phyloP scores from a whole-genome alignment of 305 asterid genomes.

The Solanum hybrid region DNA sequence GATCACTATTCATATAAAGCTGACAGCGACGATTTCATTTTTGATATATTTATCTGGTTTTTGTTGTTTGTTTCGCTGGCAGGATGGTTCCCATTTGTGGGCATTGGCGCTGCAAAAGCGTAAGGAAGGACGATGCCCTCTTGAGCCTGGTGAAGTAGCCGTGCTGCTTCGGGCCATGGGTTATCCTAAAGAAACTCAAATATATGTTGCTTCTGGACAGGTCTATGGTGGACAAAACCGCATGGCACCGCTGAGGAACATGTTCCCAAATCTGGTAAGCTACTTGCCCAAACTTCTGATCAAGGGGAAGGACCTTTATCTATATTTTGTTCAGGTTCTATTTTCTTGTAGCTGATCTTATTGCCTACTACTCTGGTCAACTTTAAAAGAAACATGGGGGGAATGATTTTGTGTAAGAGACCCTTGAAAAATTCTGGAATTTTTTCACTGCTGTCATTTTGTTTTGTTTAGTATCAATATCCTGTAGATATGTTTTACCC shows the following conservation, averaged over 20 bases:
- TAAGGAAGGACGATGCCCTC: constrained; percentile 99
- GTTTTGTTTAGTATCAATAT: neutral
- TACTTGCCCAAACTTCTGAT: constrained; percentile 3
- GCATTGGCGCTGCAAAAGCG: constrained; percentile 88
- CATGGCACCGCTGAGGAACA: constrained; percentile 96
- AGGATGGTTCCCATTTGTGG: constrained; percentile 99
- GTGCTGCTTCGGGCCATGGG: constrained; percentile 99
- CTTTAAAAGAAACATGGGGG: neutral
- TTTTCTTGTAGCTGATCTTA: constrained; percentile 2
- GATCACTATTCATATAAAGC: neutral
- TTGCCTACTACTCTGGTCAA: neutral
- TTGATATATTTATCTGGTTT: constrained; percentile 4
- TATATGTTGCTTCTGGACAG: constrained; percentile 97
- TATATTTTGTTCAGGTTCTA: neutral
- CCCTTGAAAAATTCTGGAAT: neutral
- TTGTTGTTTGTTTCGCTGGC: constrained; percentile 17
- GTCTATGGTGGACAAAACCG: constrained; percentile 98
- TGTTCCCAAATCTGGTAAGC: constrained; percentile 98
- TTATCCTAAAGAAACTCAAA: constrained; percentile 91
- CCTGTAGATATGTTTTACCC: neutral
- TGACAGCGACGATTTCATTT: neutral
- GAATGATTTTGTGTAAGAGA: neutral
- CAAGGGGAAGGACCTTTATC: neutral
- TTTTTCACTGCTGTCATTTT: neutral
- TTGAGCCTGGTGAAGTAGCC: constrained; percentile 98